These are phyloP conservation scores for Metschnikowia proteae DNA, from an alignment of 805 yeast species.

Conservation along the genomic window DNA sequence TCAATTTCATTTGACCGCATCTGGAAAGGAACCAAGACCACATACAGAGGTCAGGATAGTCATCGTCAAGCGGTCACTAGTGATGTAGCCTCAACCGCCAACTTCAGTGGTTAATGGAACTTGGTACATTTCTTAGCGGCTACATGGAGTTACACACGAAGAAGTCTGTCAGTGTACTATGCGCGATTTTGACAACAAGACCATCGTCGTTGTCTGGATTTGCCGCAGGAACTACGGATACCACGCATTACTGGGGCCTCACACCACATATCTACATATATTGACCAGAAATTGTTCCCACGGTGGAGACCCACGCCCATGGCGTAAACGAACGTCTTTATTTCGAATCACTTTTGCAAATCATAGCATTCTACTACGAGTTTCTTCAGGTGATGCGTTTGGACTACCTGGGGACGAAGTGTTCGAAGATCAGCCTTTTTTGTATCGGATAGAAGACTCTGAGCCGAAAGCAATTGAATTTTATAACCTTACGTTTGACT, in stretches of 20 bases:
- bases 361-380: constrained; percentile 47
- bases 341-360: constrained; percentile 54
- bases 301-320: constrained; percentile 32
- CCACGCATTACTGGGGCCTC: constrained; percentile 60
- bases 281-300: constrained; percentile 40
- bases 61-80: constrained; percentile 2
- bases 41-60: constrained; percentile 6
- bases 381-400: constrained; percentile 16
- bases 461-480: no score
- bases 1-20: constrained; percentile 7
- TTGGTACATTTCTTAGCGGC: constrained; percentile 42
- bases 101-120: constrained; percentile 24
- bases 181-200: constrained; percentile 19
- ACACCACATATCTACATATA: constrained; percentile 57
- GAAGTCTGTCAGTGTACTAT: constrained; percentile 33
- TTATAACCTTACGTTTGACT: no score
- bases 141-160: constrained; percentile 44
- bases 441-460: background rate
- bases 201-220: constrained; percentile 50
- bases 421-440: background rate
- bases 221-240: constrained; percentile 70
- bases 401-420: background rate
- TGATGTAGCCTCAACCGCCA: constrained; percentile 11
- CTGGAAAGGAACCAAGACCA: constrained; percentile 5
- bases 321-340: constrained; percentile 54